Base-by-base conservation (phyloP, 2,329 filamentous ascomycete species). In the Clarireedia homoeocarpa region DNA sequence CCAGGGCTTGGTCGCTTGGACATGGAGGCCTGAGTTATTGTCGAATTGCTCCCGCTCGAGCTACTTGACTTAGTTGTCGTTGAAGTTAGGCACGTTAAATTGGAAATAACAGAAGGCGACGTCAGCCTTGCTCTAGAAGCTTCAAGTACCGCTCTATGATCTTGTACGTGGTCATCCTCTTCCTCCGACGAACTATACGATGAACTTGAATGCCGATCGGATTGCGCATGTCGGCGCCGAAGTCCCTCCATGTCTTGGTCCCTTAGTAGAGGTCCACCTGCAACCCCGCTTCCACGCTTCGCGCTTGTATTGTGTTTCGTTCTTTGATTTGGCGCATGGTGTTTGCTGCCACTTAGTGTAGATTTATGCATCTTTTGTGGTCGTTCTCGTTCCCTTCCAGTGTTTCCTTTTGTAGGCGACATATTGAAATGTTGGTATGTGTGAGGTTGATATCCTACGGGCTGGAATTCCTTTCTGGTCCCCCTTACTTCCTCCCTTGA, bases 41-140 rank as follows among this genome's bases (percentile, higher is more conserved):
- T 75, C 7, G 73, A 72, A 56, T 69, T 70, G 59, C 73, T 75
- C 34, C 70, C 71, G 56, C 69, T 74, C 7, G 74, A 74, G 49
- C 69, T 68, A 36, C 68, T 69, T 0, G 72, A 73, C 10, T 70
- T 69, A 53, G 66, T 70, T 2, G 69, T 70, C 24, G 61, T 60
- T 1, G 63, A 64, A 0, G 69, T 65, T 9, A 66, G 45, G 39
- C 61, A 64, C 5, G 69, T 71, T 6, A 68, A 53, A 27, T 62
- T 64, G 2, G 70, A 71, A n/a, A 67, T 54, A 20, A 65, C 62
- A 9, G 69, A 69, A 5, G 70, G 68, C 15, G 69, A 69, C 5
- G 65, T 64, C 24, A 70, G 59, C 26, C 61, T 59, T 40, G 64
- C 59, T 45, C 66, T 59, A 2, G 64, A 62, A 38, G 59, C 56